These are phyloP conservation scores for Akanthomyces dipterigenus DNA, from an alignment of 2,329 filamentous ascomycete genomes.

Conservation along the genomic window DNA sequence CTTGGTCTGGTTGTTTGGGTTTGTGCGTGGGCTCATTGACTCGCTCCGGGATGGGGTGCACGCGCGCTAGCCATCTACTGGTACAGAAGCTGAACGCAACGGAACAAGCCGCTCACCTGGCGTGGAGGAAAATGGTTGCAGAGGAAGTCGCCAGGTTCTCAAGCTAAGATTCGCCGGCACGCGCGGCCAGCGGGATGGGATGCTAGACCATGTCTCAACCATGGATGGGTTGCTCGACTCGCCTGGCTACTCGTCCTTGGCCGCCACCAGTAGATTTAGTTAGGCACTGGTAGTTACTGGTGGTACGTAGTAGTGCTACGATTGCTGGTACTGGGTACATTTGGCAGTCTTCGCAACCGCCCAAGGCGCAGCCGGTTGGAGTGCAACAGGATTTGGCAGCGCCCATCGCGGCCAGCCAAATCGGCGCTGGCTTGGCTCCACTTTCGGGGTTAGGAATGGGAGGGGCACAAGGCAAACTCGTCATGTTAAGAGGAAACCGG, in stretches of 20 bases:
- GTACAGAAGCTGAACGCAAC: too few species aligned
- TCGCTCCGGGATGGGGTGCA: too few species aligned
- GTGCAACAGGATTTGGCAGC: neutral
- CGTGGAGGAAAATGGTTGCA: too few species aligned
- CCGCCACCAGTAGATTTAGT: too few species aligned
- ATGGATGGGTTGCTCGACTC: neutral
- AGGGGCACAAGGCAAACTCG: neutral
- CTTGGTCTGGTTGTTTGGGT: neutral
- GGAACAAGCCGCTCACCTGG: too few species aligned
- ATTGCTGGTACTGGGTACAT: neutral
- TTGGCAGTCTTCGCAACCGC: neutral
- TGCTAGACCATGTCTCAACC: neutral
- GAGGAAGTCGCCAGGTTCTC: too few species aligned
- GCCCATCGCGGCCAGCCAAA: neutral
- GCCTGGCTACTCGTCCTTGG: neutral
- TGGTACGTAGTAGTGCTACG: too few species aligned
- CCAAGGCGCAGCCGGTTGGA: neutral
- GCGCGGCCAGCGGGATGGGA: neutral
- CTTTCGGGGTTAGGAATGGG: neutral
- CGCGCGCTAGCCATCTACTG: too few species aligned
- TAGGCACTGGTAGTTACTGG: too few species aligned
- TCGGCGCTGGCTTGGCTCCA: neutral
- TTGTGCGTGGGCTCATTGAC: neutral
- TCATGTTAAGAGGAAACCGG: neutral
- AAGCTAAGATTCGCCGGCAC: neutral